Conservation (phyloP, 768 basidiomycete species). For the Collybia sordida region DNA sequence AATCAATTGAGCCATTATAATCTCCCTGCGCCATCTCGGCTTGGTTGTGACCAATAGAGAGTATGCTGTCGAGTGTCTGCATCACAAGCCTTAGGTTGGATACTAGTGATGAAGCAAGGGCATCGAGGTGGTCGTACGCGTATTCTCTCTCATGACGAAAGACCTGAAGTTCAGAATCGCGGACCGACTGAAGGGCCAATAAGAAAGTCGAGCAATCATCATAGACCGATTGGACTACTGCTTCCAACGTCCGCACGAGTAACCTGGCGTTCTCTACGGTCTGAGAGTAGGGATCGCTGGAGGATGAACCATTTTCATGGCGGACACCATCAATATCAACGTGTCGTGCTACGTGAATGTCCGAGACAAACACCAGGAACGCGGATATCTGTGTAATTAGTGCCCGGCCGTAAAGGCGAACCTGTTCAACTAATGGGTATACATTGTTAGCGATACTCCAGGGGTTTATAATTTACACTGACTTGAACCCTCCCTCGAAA, state of each 20-base stretch:
- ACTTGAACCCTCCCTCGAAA: conserved; percentile 37
- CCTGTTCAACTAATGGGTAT: conserved; percentile 35
- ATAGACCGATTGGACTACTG: conserved; percentile 67
- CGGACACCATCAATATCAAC: conserved; percentile 81
- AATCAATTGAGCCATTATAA: conserved; percentile 74
- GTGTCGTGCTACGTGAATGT: conserved; percentile 77
- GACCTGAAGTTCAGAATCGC: conserved; percentile 31
- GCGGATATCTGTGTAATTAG: conserved; percentile 55
- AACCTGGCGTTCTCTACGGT: conserved; percentile 69
- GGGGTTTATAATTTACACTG: conserved; percentile 10
- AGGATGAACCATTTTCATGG: conserved; percentile 41
- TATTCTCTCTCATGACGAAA: conserved; percentile 29
- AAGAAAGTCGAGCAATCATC: conserved; percentile 69
- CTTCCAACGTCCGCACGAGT: conserved; percentile 71
- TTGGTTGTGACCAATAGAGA: conserved; percentile 69
- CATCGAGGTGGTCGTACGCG: conserved; percentile 47
- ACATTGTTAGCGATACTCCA: neutral
- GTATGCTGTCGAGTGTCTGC: conserved; percentile 60
- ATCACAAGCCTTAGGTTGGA: conserved; percentile 56
- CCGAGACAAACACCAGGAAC: conserved; percentile 58
- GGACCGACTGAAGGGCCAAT: conserved; percentile 54
- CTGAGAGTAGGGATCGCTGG: conserved; percentile 55
- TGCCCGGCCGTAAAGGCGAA: conserved; percentile 44
- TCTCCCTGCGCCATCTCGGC: conserved; percentile 67
- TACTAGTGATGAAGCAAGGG: conserved; percentile 49